These are phyloP conservation scores for Canavalia gladiata DNA, from an alignment of 306 rosid species.

Conservation along the genomic window DNA sequence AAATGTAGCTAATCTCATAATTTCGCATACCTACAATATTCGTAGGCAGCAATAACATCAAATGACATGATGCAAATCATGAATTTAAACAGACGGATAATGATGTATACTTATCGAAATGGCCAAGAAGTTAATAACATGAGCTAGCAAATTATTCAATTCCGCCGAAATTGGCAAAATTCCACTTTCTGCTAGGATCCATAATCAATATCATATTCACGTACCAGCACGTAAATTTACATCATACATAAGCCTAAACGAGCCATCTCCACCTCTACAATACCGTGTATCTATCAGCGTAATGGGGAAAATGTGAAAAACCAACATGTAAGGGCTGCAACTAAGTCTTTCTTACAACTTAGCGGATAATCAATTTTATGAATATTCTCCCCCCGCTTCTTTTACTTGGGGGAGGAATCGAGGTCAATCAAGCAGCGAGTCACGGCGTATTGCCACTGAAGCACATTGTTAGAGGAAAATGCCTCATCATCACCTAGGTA, in stretches of 20 bases:
- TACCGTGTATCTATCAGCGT: neutral
- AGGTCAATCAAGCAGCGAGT: slow-evolving; percentile 30
- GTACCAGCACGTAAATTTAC: neutral
- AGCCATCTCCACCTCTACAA: neutral
- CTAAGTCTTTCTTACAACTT: slow-evolving; percentile 12
- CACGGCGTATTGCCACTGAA: slow-evolving; percentile 28
- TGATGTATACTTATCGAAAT: neutral
- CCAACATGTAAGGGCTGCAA: slow-evolving; percentile 19
- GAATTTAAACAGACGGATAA: neutral
- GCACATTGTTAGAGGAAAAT: slow-evolving; percentile 14
- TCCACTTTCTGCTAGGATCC: neutral
- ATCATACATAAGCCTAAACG: neutral
- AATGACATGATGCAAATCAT: neutral
- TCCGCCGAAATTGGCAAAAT: neutral
- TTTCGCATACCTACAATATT: no score
- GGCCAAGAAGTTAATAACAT: neutral
- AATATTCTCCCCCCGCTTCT: slow-evolving; percentile 34
- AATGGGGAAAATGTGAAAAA: neutral
- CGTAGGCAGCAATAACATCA: neutral
- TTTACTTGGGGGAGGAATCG: slow-evolving; percentile 21
- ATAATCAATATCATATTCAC: neutral
- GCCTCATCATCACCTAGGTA: slow-evolving; percentile 25
- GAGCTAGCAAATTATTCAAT: neutral
- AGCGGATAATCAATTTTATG: neutral
- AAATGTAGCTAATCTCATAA: no score